Evolutionary conservation across 768 basidiomycete genomes (phyloP).

Genomic region (Dictyophora rubrovolvata): DNA sequence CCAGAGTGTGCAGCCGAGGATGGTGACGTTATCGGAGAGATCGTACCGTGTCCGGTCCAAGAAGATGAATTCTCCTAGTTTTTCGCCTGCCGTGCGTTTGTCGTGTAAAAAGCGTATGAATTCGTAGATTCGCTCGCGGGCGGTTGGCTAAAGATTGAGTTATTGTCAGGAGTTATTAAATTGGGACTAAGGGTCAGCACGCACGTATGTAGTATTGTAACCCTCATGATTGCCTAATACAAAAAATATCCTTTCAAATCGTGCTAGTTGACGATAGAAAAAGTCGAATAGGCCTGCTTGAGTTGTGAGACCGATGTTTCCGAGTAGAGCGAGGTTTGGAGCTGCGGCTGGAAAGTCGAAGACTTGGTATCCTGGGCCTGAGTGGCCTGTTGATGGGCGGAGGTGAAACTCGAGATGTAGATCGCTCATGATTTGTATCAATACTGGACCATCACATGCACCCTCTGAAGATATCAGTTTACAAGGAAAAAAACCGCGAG

Average conservation of each 20-base stretch:
- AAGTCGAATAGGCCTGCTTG: conserved; percentile 25
- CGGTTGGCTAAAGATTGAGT: not conserved
- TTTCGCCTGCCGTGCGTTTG: not conserved
- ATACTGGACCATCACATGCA: conserved; percentile 11
- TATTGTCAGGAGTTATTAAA: not conserved
- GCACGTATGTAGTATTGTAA: conserved; percentile 14
- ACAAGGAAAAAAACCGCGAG: not conserved
- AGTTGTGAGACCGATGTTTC: conserved; percentile 27
- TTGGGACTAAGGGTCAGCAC: conserved; percentile 5
- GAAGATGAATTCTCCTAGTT: conserved; percentile 21
- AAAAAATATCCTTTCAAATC: conserved; percentile 25
- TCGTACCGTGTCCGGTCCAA: conserved; percentile 27
- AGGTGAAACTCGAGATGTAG: conserved; percentile 21
- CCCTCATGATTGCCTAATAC: conserved; percentile 27
- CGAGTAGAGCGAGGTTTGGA: conserved; percentile 24
- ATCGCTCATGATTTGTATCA: conserved; percentile 23
- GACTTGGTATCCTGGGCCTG: conserved; percentile 12
- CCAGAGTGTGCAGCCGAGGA: conserved; percentile 36
- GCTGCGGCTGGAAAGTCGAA: conserved; percentile 20
- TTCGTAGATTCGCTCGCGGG: conserved; percentile 8
- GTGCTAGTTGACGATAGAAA: conserved; percentile 21
- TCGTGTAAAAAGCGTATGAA: conserved; percentile 9
- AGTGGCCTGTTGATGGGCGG: conserved; percentile 10
- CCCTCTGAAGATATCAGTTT: not conserved
- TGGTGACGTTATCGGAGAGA: conserved; percentile 21